These are phyloP conservation scores for Xylaria sp. DNA, from an alignment of 2,329 filamentous ascomycete genomes.

Conservation along the genomic window DNA sequence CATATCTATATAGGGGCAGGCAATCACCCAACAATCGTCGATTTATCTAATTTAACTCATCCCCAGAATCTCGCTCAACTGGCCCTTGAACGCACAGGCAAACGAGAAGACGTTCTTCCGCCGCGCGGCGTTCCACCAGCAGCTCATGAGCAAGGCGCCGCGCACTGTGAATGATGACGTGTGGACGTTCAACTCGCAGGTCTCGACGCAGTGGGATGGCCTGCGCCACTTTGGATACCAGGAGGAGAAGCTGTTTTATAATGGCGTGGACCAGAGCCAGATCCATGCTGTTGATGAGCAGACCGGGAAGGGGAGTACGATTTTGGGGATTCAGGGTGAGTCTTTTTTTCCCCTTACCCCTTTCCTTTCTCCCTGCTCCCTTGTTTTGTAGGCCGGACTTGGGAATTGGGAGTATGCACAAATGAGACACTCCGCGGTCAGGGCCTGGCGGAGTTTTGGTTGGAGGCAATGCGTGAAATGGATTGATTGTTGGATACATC, in stretches of 20 bases:
- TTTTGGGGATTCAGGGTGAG: constrained; percentile 37
- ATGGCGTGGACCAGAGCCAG: constrained; percentile 30
- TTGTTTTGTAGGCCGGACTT: not conserved
- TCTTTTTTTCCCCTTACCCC: not conserved
- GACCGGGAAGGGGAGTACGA: constrained; percentile 28
- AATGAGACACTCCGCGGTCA: too few species aligned
- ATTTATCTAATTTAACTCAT: not conserved
- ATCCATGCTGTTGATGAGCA: constrained; percentile 30
- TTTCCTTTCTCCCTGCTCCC: not conserved
- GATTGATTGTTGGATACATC: too few species aligned
- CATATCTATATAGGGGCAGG: too few species aligned
- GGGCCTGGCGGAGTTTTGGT: too few species aligned
- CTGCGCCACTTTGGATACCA: constrained; percentile 64
- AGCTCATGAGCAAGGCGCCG: constrained; percentile 63
- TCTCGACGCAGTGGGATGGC: constrained; percentile 68
- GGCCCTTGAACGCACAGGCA: constrained; percentile 66
- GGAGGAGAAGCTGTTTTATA: constrained; percentile 47
- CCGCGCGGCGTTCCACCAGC: constrained; percentile 65
- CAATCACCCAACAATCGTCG: not conserved
- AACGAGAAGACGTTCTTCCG: constrained; percentile 63
- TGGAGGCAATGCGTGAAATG: too few species aligned
- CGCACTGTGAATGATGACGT: constrained; percentile 69
- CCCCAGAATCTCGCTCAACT: constrained; percentile 67
- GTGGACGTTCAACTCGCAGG: constrained; percentile 69
- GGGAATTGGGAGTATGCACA: not conserved